Percentiles rank a stretch among this genome's conserved stretches.
phyloP scores from a whole-genome alignment of 2,329 filamentous ascomycete species.

The Stagonosporopsis chrysanthemi region DNA sequence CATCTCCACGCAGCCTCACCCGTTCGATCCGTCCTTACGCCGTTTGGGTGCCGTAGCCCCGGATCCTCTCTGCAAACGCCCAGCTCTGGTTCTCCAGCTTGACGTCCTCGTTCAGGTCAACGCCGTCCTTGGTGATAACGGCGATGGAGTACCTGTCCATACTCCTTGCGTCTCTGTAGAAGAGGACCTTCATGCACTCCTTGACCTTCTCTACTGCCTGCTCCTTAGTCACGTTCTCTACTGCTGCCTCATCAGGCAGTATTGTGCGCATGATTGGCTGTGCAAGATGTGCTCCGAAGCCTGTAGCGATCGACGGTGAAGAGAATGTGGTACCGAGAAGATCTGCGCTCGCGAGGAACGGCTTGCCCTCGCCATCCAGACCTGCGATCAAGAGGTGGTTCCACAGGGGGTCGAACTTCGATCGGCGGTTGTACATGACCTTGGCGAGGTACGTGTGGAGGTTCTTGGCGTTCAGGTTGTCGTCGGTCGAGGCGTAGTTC shows the following conservation, averaged over 20 bases:
- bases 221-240: slow-evolving; percentile 75
- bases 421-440: slow-evolving; percentile 93
- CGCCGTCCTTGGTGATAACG: slow-evolving; percentile 83
- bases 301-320: slow-evolving; percentile 87
- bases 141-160: slow-evolving; percentile 91
- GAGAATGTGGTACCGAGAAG: slow-evolving; percentile 92
- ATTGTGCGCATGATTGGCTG: slow-evolving; percentile 86
- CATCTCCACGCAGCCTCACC: slow-evolving; percentile 6
- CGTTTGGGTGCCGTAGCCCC: slow-evolving; percentile 88
- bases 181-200: slow-evolving; percentile 98
- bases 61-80: slow-evolving; percentile 95
- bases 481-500: slow-evolving; percentile 71
- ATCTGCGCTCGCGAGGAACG: slow-evolving; percentile 92
- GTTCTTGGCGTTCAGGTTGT: slow-evolving; percentile 83
- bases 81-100: slow-evolving; percentile 95
- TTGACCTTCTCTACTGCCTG: slow-evolving; percentile 80
- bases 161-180: slow-evolving; percentile 94
- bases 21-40: slow-evolving; percentile 23
- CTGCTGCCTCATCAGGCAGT: slow-evolving; percentile 83
- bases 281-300: slow-evolving; percentile 91
- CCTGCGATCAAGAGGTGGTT: slow-evolving; percentile 93
- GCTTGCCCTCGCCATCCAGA: slow-evolving; percentile 75
- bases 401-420: slow-evolving; percentile 97
- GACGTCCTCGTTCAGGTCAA: slow-evolving; percentile 83
- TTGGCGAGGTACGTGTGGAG: slow-evolving; percentile 96